Evolutionary conservation across 495 filamentous ascomycete genomes (phyloP), one percentile per base, ranked within the genome.

Genomic region (Collariella sp.): DNA sequence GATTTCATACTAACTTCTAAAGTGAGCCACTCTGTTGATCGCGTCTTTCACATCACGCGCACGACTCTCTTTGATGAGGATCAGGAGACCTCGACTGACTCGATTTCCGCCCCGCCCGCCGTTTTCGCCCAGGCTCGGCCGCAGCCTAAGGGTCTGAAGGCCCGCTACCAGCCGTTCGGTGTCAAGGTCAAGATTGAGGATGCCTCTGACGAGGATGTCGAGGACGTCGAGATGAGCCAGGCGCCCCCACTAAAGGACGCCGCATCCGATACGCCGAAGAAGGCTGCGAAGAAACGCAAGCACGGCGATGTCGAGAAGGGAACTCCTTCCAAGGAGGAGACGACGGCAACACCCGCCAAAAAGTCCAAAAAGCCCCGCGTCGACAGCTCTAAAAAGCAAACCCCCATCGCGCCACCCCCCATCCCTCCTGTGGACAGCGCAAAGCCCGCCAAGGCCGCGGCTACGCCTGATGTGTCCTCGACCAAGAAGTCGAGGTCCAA

Each of bases 71-170:
- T 75, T 34, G 62, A 62, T 7, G 64, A 64, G 2, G 64, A 63
- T 23, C 61, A 53, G 16, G 57, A 63, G 20, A 51, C 54, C 31
- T 54, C 36, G 38, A 9, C 58, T 18, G 56, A 58, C 11, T 57
- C 60, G 35, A 58, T 55, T 15, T 56, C 65, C 24, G 46, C 66
- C 2, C 35, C 56, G 10, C 56, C 67, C 10, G 44, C 57, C 13
- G 54, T 67, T 0, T 50, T 63, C 6, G 46, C 64, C 0, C 71
- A 62, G 19, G 40, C 66, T 31, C 66, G 75, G 19, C 60, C 68
- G n/a, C 75, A 77, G 47, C 75, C 75, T 20, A 61, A 69, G 47
- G 69, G 68, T n/a, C 63, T 77, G 24, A 73, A 61, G 59, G 57
- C 64, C 42, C 72, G 75, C 34, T 76, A 66, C 55, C 63, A 61